Evolutionary conservation across 2,329 filamentous ascomycete genomes (phyloP), one percentile per base, ranked within the genome.

Genomic region (Nemania serpens): DNA sequence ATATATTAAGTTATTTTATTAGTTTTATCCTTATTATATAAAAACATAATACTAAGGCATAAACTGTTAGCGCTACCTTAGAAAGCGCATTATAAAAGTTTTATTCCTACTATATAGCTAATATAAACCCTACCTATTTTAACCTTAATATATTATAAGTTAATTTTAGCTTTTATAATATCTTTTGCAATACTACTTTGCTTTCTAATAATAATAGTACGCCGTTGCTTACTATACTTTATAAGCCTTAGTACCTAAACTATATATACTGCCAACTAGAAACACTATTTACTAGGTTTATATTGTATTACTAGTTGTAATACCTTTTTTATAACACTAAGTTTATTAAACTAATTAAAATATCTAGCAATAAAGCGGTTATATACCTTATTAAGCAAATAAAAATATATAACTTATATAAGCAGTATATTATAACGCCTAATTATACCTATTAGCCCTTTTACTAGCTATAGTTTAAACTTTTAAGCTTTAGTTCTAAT

Each of bases 41-140:
- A 50, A 50, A 50, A n/a, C 25, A 50, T 50, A 50, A 50, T 39
- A 39, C 22, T 7, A 50, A 50, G n/a, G 18, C 34, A 12, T 11
- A 36, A 11, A 49, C 13, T 11, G 25, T 15, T 5, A 36, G 12
- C 15, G 18, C 17, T 18, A 36, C 18, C 5, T 11, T 36, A 12
- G 20, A 49, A 49, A 49, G 25, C n/a, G 5, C 34, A 7, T 25
- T 39, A 5, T n/a, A 15, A 9, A 39, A 50, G 12, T 50, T 50
- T 50, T 50, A 39, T 25, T 13, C 1, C 11, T 22, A 50, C 3
- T 50, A 50, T 50, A 25, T 39, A 10, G 2, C n/a, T 13, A 22
- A 4, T n/a, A 6, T 34, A 10, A 39, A 50, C n/a, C 22, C 39
- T 25, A 13, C 25, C 1, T 39, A 39, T 10, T 13, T 50, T 15